Conservation (phyloP, 2,329 filamentous ascomycete genomes). For the Neofusicoccum kwambonambiense region DNA sequence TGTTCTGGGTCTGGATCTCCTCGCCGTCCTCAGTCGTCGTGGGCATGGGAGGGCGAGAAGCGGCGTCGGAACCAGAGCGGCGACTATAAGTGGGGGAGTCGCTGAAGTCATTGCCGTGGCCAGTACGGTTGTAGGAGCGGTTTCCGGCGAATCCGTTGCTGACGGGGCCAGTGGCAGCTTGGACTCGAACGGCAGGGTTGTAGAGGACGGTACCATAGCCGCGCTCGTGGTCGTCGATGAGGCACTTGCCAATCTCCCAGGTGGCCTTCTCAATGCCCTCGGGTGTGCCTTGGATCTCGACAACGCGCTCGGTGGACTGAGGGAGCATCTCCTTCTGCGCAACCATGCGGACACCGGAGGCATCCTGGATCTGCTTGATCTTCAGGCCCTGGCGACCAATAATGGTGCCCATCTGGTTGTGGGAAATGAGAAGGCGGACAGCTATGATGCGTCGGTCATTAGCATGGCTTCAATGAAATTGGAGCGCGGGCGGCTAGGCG, state of each 20-base stretch:
- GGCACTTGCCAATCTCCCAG: constrained; percentile 98
- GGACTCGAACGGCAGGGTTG: constrained; percentile 90
- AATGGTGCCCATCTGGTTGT: constrained; percentile 99
- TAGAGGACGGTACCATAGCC: constrained; percentile 96
- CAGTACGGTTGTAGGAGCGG: constrained; percentile 80
- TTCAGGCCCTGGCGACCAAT: constrained; percentile 95
- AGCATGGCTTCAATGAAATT: neutral
- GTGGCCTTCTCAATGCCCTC: constrained; percentile 94
- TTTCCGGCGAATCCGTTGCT: constrained; percentile 55
- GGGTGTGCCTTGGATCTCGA: constrained; percentile 92
- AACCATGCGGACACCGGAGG: constrained; percentile 96
- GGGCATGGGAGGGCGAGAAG: constrained; percentile 71
- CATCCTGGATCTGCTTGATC: constrained; percentile 99
- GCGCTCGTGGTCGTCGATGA: constrained; percentile 96
- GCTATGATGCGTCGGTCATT: constrained; percentile 53
- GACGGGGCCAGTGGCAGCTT: constrained; percentile 56
- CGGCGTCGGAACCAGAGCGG: constrained; percentile 80
- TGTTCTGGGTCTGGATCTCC: constrained; percentile 98
- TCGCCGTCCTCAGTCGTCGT: constrained; percentile 95
- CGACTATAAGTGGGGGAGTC: constrained; percentile 73
- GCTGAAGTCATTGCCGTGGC: constrained; percentile 96
- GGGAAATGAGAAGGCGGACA: constrained; percentile 95
- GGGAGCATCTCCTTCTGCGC: constrained; percentile 99
- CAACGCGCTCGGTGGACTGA: constrained; percentile 95
- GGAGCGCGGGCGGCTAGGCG: neutral